These are phyloP conservation scores for Wickerhamiella vanderwaltii DNA, from an alignment of 805 yeast species.

Conservation along the genomic window DNA sequence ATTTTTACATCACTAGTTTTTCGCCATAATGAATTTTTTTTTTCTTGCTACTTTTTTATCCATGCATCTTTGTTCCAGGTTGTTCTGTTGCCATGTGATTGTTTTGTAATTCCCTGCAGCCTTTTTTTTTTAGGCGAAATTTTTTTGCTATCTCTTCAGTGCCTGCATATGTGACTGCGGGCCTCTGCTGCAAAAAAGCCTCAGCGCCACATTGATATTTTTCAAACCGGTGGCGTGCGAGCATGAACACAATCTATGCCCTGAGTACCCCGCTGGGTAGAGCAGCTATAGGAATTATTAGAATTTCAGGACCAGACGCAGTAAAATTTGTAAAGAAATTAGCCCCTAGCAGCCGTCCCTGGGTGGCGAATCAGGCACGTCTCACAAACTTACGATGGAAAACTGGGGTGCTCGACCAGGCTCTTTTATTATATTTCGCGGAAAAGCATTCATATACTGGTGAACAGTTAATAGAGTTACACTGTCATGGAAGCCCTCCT, in stretches of 20 bases:
- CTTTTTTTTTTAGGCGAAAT: too few species aligned
- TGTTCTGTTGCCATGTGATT: too few species aligned
- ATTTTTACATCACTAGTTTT: neutral
- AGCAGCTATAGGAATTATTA: conserved; percentile 76
- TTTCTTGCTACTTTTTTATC: neutral
- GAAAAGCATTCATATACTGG: conserved; percentile 82
- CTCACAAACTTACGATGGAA: conserved; percentile 42
- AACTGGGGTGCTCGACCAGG: conserved; percentile 51
- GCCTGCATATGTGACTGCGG: neutral
- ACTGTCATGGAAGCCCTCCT: conserved; percentile 88
- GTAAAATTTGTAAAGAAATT: conserved; percentile 11
- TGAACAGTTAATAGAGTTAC: conserved; percentile 81
- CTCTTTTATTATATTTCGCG: conserved; percentile 55
- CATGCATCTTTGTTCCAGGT: too few species aligned
- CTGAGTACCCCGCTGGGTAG: conserved; percentile 70
- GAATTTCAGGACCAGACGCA: conserved; percentile 60
- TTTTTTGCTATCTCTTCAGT: too few species aligned
- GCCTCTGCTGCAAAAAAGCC: too few species aligned
- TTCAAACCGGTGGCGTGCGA: neutral
- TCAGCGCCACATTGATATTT: conserved; percentile 1
- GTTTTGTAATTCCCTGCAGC: too few species aligned
- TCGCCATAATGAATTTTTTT: too few species aligned
- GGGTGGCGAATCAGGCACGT: conserved; percentile 43
- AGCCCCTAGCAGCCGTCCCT: conserved; percentile 23
- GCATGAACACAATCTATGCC: conserved; percentile 71